Base-by-base conservation (phyloP, 768 basidiomycete species). In the Boletus rubroflammeus region DNA sequence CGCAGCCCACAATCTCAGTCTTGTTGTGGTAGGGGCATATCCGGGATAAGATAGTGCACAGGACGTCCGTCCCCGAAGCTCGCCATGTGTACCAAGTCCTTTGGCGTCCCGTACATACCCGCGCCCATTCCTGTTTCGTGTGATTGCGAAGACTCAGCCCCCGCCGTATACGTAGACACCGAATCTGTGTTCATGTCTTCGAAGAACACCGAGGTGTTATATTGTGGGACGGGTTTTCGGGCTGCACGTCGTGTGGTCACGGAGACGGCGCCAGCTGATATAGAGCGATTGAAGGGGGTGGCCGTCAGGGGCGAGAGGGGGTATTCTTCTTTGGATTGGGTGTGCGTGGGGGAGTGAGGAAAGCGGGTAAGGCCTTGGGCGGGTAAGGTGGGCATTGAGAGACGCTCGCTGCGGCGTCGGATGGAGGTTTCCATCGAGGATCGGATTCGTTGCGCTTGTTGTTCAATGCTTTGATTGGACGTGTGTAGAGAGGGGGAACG, bases 11-110 rank as follows among this genome's bases (percentile, higher is more conserved):
- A 14, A 43, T 54, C 38, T 67, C 55, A 67, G 31, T 73, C 67
- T 51, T 47, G 62, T 60, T 58, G 63, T 11, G 67, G 67, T 19
- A 63, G 67, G 17, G 82, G 82, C 75, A 83, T 74, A 61, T 84
- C 82, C 9, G 82, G 82, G 39, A 84, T 83, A 54, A 84, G 63
- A 71, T 81, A 83, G 65, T 84, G 82, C 55, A 84, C 58, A 25
- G 75, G 74, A 41, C 75, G 69, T 25, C 74, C 74, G 32, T 73
- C 73, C 47, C 75, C 79, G 64, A 81, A 73, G 65, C 76, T 78
- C 38, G 67, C 66, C 64, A 78, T 78, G 59, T 73, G 79, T 29
- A 44, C 53, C 56, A 77, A 67, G 59, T 47, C 66, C 49, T 53
- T 50, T 56, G 61, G 40, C 19, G 46, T 44, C 51, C 49, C 57